phyloP scores from a whole-genome alignment of 1,139 yeast species.

The Yarrowia galli region DNA sequence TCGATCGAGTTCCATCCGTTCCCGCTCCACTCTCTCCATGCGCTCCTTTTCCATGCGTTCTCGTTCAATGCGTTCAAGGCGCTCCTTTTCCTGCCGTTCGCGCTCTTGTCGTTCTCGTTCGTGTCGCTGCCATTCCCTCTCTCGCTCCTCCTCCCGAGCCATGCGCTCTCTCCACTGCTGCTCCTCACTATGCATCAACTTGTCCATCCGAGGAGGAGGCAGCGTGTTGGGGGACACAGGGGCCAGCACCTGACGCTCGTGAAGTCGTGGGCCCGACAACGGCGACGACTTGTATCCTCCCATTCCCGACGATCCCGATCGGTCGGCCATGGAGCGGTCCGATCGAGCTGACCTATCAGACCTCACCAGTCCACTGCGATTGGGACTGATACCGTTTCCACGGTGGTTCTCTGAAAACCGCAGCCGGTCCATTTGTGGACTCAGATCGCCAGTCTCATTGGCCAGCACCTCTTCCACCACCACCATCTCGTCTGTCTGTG shows the following conservation, averaged over 20 bases:
- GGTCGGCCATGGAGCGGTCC: conserved; percentile 24
- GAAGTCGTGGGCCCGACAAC: conserved; percentile 15
- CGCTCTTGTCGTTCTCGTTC: conserved; percentile 10
- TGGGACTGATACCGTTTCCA: conserved; percentile 7
- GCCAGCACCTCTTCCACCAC: not conserved
- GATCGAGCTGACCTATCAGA: conserved; percentile 22
- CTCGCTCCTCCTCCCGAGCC: conserved; percentile 24
- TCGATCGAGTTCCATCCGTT: conserved; percentile 28
- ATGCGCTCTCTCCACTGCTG: conserved; percentile 32
- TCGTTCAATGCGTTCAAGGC: not conserved
- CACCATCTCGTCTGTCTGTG: not conserved
- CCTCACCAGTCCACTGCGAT: conserved; percentile 21
- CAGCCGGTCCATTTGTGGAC: conserved; percentile 32
- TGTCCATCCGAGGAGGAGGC: conserved; percentile 32
- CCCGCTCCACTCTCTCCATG: conserved; percentile 22
- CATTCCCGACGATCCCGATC: conserved; percentile 8
- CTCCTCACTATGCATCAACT: conserved; percentile 13
- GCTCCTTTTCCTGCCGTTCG: conserved; percentile 20
- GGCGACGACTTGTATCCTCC: conserved; percentile 33
- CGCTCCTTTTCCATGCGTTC: conserved; percentile 33
- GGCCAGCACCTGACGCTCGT: conserved; percentile 25
- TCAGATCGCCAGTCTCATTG: conserved; percentile 20
- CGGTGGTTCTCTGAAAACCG: conserved; percentile 5
- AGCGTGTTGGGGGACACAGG: conserved; percentile 24
- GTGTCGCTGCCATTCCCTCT: conserved; percentile 14